Base-by-base conservation (phyloP, 75 land plant genomes). In the Pinus tabuliformis region DNA sequence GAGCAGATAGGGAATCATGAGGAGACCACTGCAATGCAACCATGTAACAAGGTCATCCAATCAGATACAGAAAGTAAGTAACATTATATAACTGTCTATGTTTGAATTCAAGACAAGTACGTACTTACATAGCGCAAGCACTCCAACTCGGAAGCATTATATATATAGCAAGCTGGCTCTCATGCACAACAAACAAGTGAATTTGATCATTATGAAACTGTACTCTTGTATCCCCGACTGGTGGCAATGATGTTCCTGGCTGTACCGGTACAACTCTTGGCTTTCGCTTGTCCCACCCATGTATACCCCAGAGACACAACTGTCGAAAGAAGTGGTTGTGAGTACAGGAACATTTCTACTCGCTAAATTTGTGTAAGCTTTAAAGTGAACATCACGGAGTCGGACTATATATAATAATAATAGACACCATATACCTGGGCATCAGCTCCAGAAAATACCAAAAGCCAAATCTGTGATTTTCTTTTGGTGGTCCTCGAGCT, bases 271-370 rank as follows among this genome's bases (percentile, higher is more conserved):
- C 75, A 30, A 77, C 0, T 12, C 85, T 80, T 5, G 86, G 76
- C 57, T 83, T 91, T 78, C 76, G 76, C 77, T 93, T 93, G 72
- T 93, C 96, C 96, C 96, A 93, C 33, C 76, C 76, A 39, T 93
- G 93, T 16, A 81, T 87, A 80, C 75, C 85, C 96, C 93, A 93
- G 20, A 89, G 72, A 75, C 86, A 93, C 13, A 91, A 83, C 96
- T 93, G 80, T 72, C 79, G 71, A 64, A 84, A 73, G 33, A 59
- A 63, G 37, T 54, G 88, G 72, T 65, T 49, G 52, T 37, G 57
- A 72, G 26, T 52, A 11, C 21, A 59, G 7, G 33, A 78, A 82
- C 58, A 78, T 76, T 16, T 76, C 61, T n/a, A 82, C 81, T 64
- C 72, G 13, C 20, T 72, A 80, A 21, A 79, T 73, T 72, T 83